Conservation (phyloP, 345 rosid genomes). For the Rubroshorea leprosula region DNA sequence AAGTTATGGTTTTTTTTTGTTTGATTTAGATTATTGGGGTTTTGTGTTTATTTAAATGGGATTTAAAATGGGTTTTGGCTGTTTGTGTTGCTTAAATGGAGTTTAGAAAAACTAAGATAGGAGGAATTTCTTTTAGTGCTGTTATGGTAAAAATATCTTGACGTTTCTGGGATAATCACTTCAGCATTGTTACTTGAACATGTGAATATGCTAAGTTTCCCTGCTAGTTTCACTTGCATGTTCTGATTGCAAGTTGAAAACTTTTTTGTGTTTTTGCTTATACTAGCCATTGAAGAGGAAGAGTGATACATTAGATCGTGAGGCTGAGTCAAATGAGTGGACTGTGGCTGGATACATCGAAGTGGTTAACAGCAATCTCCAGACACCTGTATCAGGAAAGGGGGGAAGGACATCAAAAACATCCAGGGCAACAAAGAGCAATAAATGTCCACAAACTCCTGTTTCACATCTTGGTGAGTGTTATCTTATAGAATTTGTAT, state of each 20-base stretch:
- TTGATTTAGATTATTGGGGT: constrained; percentile 1
- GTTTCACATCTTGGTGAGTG: constrained; percentile 60
- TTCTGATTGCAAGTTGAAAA: background rate
- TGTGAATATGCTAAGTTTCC: background rate
- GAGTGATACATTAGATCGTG: constrained; percentile 51
- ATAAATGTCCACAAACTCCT: constrained; percentile 57
- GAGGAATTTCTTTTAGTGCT: too few species aligned
- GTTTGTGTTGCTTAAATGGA: constrained; percentile 1
- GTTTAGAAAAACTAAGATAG: background rate
- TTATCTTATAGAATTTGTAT: constrained; percentile 4
- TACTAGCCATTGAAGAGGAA: constrained; percentile 68
- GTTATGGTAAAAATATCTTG: too few species aligned
- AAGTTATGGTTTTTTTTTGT: background rate
- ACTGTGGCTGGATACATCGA: constrained; percentile 41
- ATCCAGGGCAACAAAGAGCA: constrained; percentile 56
- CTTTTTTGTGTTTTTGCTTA: background rate
- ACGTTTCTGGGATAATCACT: background rate
- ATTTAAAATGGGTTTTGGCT: constrained; percentile 11
- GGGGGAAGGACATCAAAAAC: constrained; percentile 62
- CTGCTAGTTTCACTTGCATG: background rate
- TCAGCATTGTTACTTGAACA: background rate
- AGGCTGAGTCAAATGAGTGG: constrained; percentile 52
- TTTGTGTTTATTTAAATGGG: background rate
- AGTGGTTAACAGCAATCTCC: constrained; percentile 42
- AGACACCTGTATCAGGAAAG: constrained; percentile 71